Evolutionary conservation across 2,329 filamentous ascomycete species (phyloP).

Genomic region (Beauveria medogensis): DNA sequence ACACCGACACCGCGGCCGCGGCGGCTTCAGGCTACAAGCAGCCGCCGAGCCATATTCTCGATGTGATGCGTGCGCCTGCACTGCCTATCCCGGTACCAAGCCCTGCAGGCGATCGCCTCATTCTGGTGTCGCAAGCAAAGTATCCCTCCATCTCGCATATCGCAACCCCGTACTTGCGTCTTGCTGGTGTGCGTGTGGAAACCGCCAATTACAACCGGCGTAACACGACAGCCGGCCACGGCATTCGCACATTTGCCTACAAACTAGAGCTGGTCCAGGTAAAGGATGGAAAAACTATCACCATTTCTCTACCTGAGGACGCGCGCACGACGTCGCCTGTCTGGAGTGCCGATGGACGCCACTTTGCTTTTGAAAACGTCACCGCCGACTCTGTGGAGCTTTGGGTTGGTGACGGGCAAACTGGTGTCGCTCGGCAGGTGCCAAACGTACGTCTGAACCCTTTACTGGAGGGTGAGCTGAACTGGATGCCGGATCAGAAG

Average conservation of each 20-base stretch:
- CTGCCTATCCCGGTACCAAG: not conserved
- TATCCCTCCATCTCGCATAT: constrained; percentile 5
- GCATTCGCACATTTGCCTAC: constrained; percentile 6
- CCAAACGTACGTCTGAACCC: not conserved
- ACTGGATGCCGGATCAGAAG: constrained; percentile 3
- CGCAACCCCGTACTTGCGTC: not conserved
- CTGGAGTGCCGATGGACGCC: not conserved
- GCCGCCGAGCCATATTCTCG: not conserved
- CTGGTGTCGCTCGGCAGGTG: not conserved
- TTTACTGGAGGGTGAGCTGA: not conserved
- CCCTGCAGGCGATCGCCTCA: constrained; percentile 1
- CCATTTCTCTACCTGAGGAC: not conserved
- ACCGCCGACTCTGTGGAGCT: constrained; percentile 5
- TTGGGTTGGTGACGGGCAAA: constrained; percentile 1
- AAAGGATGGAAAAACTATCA: not conserved
- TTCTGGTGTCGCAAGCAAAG: not conserved
- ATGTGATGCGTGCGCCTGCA: constrained; percentile 7
- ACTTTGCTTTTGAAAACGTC: constrained; percentile 8
- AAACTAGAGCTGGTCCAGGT: constrained; percentile 3
- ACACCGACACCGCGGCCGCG: constrained; percentile 5
- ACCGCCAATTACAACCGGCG: constrained; percentile 1
- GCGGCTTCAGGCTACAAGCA: constrained; percentile 3
- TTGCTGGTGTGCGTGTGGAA: constrained; percentile 5
- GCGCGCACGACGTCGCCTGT: not conserved
- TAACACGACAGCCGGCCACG: constrained; percentile 1